phyloP scores from a whole-genome alignment of 371 early-diverging fungal genomes.

The Rhizopus delemar region DNA sequence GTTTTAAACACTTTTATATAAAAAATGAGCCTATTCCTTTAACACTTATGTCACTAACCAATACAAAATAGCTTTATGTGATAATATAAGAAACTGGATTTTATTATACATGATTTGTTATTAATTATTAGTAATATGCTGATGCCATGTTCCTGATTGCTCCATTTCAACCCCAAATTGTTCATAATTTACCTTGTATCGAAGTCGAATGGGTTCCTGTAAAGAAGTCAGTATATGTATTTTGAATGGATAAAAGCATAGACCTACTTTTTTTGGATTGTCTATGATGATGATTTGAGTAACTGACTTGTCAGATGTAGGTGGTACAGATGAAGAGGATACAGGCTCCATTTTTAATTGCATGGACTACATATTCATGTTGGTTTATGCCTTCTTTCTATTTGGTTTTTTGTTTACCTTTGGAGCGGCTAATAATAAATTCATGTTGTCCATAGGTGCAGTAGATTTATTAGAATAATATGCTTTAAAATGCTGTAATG shows the following conservation, averaged over 20 bases:
- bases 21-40: too few species aligned
- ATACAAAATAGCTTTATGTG: background rate
- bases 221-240: background rate
- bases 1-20: background rate
- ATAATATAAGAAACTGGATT: too few species aligned
- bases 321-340: conserved; percentile 55
- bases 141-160: conserved; percentile 64
- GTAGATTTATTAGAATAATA: conserved; percentile 54
- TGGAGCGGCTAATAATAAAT: conserved; percentile 53
- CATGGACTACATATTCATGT: conserved; percentile 41
- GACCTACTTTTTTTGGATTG: conserved; percentile 53
- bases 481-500: conserved; percentile 35
- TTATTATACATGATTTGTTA: too few species aligned
- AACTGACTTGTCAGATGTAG: conserved; percentile 59
- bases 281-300: conserved; percentile 56
- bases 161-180: conserved; percentile 73
- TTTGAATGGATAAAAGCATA: background rate
- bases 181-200: conserved; percentile 69
- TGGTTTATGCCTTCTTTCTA: background rate
- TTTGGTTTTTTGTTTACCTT: conserved; percentile 33
- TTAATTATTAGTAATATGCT: background rate
- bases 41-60: background rate
- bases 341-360: conserved; percentile 67
- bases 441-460: conserved; percentile 55
- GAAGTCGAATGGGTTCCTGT: conserved; percentile 64